Percentiles rank a stretch among this genome's conserved stretches.
These are phyloP conservation scores for Yamadazyma sp. DNA, from an alignment of 1,139 yeast genomes.

Conservation along the genomic window DNA sequence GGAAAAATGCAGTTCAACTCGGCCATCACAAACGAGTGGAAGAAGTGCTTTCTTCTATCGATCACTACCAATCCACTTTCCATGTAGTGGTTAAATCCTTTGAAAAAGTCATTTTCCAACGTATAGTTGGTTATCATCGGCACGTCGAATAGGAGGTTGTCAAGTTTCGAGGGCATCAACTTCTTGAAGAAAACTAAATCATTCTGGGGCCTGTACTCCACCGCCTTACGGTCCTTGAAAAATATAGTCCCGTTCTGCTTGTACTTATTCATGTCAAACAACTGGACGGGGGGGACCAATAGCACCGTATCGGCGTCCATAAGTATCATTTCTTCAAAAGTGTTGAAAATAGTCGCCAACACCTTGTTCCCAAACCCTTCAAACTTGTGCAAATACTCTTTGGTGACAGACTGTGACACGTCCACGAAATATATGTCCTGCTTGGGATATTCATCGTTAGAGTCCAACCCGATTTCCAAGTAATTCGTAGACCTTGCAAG, in stretches of 20 bases:
- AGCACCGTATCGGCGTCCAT: conserved; percentile 54
- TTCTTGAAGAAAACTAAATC: conserved; percentile 35
- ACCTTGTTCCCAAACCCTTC: conserved; percentile 49
- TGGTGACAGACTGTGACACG: conserved; percentile 30
- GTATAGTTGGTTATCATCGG: conserved; percentile 32
- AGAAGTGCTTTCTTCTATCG: conserved; percentile 40
- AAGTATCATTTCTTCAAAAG: conserved; percentile 49
- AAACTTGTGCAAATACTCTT: conserved; percentile 27
- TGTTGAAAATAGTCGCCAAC: conserved; percentile 48
- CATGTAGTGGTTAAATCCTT: conserved; percentile 41
- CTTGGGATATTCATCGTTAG: conserved; percentile 19
- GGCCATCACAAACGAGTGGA: conserved; percentile 43
- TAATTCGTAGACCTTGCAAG: conserved; percentile 18
- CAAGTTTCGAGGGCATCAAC: conserved; percentile 41
- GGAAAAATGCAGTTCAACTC: conserved; percentile 42
- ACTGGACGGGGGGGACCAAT: conserved; percentile 32
- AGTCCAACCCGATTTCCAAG: conserved; percentile 7
- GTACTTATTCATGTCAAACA: conserved; percentile 40
- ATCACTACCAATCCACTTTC: conserved; percentile 54
- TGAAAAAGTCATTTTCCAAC: conserved; percentile 29
- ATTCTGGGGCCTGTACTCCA: conserved; percentile 28
- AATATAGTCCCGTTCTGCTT: conserved; percentile 41
- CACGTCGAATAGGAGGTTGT: conserved; percentile 30
- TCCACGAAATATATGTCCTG: conserved; percentile 49
- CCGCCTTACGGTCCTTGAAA: conserved; percentile 48